Evolutionary conservation across 768 basidiomycete genomes (phyloP), one percentile per base, ranked within the genome.

Genomic region (Naganishia vaughanmartiniae): DNA sequence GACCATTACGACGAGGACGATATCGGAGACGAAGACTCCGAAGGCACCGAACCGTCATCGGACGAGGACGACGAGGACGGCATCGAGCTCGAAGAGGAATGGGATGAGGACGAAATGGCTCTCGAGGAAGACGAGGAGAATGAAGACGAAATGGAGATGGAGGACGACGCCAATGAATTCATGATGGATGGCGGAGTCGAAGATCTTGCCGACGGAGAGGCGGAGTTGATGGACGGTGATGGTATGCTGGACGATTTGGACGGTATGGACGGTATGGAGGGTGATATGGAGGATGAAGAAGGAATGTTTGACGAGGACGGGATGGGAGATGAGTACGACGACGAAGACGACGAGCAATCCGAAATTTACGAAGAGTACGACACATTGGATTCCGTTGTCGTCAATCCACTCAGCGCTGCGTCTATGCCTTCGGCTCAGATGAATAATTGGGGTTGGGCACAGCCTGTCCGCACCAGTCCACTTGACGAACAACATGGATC

Each of bases 251-350:
- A 69, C 56, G 55, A 21, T 26, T 42, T 63, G 24, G 60, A 63
- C 26, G 54, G 28, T 28, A 42, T 69, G 51, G 63, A 57, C 17
- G 71, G 34, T 17, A 63, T 71, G 70, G 87, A 86, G 42, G 85
- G 84, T 57, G 78, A 72, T 31, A 65, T 73, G 14, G 86, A 88
- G 5, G 87, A 86, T 10, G 84, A 84, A 46, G 87, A 85, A 74
- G 88, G 87, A 85, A 77, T 73, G 81, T 68, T 58, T 28, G 70
- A 72, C 65, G 72, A 74, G 26, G 70, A 69, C 17, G 70, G n/a
- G n/a, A 57, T 57, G 31, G 54, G 45, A 26, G 58, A 48, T 57
- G 60, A 42, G 53, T 48, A 51, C 54, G 60, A 63, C 24, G 67
- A 74, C 51, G 70, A 71, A 55, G 71, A 65, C 11, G 70, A 73